These are phyloP conservation scores for Calvatia gigantea DNA, from an alignment of 768 basidiomycete species.

Conservation along the genomic window DNA sequence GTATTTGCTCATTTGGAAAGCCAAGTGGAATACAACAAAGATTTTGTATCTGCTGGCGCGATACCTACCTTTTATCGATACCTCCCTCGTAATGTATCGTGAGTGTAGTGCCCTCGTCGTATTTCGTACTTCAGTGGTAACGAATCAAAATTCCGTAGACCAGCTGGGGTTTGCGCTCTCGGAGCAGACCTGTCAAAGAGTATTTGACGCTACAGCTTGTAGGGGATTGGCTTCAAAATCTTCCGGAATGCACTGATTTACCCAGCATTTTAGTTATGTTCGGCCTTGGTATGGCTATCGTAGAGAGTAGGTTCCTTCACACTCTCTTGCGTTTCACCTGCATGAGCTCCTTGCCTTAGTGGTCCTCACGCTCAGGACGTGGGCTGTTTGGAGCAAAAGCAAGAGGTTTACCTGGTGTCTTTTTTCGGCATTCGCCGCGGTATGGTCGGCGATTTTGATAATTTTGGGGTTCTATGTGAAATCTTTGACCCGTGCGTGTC, in stretches of 20 bases:
- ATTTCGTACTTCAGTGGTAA: not conserved
- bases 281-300: not conserved
- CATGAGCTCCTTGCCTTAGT: not conserved
- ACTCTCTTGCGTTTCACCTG: not conserved
- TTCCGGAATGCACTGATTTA: not conserved
- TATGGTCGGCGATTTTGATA: not conserved
- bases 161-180: not conserved
- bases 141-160: not conserved
- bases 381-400: not conserved
- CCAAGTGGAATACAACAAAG: constrained; percentile 20
- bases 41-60: constrained; percentile 23
- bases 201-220: not conserved
- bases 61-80: constrained; percentile 24
- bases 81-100: constrained; percentile 16
- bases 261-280: not conserved
- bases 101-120: not conserved
- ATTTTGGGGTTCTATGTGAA: not conserved
- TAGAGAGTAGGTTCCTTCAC: not conserved
- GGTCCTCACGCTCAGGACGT: constrained; percentile 6
- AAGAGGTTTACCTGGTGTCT: not conserved
- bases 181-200: not conserved
- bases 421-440: not conserved
- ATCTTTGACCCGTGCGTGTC: not conserved
- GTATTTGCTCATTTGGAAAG: constrained; percentile 20
- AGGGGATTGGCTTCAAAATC: not conserved